phyloP scores from a whole-genome alignment of 306 rosid species.

The Quercus ilex region DNA sequence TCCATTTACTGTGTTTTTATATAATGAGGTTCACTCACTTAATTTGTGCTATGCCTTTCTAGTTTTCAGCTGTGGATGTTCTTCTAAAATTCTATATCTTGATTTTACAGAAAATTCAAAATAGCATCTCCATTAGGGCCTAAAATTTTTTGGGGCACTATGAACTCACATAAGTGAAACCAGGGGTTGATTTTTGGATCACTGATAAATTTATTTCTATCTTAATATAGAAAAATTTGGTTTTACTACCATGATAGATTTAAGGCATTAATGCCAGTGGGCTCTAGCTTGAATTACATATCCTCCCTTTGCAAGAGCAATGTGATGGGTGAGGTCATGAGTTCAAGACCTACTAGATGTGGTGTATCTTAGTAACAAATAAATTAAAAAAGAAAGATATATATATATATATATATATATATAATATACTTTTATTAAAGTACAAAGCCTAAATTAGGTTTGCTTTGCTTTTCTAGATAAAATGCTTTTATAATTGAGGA shows the following conservation, averaged over 20 bases:
- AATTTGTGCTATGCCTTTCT: background rate
- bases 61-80: conserved; percentile 5
- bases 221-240: background rate
- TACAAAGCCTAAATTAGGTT: no score
- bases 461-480: no score
- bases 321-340: no score
- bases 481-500: no score
- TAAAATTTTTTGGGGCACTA: background rate
- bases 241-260: background rate
- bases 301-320: no score
- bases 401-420: no score
- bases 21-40: background rate
- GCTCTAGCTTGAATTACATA: no score
- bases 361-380: no score
- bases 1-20: background rate
- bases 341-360: no score
- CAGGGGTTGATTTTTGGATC: background rate
- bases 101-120: background rate
- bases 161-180: background rate
- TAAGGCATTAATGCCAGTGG: background rate
- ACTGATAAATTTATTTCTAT: conserved; percentile 1
- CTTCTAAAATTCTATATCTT: background rate
- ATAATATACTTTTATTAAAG: no score
- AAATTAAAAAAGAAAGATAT: no score
- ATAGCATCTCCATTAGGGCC: background rate